phyloP scores from a whole-genome alignment of 495 filamentous ascomycete species.

The Penicillium arizonense region DNA sequence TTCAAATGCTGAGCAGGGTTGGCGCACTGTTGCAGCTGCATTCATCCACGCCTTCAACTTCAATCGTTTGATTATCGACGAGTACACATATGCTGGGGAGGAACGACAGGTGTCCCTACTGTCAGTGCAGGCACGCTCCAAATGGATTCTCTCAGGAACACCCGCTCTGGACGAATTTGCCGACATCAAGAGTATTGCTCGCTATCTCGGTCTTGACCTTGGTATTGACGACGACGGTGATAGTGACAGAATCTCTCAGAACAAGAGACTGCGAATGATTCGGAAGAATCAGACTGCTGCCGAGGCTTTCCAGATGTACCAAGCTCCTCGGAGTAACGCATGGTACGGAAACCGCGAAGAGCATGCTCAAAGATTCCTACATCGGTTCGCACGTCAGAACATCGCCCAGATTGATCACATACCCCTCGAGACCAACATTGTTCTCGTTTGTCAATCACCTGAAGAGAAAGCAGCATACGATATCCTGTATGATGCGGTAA shows the following conservation, averaged over 20 bases:
- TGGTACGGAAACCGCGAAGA: conserved; percentile 52
- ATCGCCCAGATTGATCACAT: conserved; percentile 47
- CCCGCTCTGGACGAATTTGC: conserved; percentile 56
- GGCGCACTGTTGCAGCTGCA: conserved; percentile 26
- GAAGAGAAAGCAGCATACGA: conserved; percentile 47
- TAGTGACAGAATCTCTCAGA: conserved; percentile 28
- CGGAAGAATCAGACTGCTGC: conserved; percentile 31
- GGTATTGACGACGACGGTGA: conserved; percentile 51
- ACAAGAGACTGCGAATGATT: conserved; percentile 26
- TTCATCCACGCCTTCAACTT: conserved; percentile 61
- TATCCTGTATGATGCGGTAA: conserved; percentile 43
- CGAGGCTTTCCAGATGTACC: conserved; percentile 48
- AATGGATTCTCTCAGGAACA: conserved; percentile 70
- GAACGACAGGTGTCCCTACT: conserved; percentile 29
- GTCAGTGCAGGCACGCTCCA: conserved; percentile 45
- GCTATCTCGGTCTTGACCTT: conserved; percentile 53
- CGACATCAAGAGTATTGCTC: conserved; percentile 58
- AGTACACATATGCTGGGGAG: conserved; percentile 58
- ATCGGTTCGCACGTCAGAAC: conserved; percentile 54
- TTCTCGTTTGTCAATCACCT: conserved; percentile 36
- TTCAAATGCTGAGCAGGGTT: conserved; percentile 1
- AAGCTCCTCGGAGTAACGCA: conserved; percentile 38
- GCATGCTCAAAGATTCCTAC: conserved; percentile 52
- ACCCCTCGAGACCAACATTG: conserved; percentile 30
- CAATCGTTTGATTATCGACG: conserved; percentile 64